Conservation (phyloP, 1,139 yeast species). For the Kodamaea anthophila region DNA sequence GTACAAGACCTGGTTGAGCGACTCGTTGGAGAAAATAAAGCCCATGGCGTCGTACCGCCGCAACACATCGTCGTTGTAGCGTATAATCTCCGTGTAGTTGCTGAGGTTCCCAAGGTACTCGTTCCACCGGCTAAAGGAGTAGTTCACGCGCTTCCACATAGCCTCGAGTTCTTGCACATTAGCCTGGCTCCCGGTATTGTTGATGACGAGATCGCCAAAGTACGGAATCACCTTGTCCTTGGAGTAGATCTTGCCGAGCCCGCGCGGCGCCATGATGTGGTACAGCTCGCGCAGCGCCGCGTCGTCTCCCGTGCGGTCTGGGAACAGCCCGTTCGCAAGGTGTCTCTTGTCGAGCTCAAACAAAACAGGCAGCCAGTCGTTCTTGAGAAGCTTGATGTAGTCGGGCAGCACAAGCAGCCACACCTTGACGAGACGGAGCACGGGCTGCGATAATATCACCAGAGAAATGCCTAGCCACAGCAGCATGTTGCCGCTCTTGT, state of each 20-base stretch:
- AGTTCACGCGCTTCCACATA: constrained; percentile 61
- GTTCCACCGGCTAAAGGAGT: constrained; percentile 80
- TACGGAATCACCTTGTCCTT: constrained; percentile 81
- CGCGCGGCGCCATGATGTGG: constrained; percentile 85
- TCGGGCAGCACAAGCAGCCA: constrained; percentile 72
- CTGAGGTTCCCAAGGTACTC: constrained; percentile 46
- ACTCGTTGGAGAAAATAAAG: constrained; percentile 41
- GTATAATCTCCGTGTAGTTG: constrained; percentile 34
- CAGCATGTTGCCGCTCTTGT: constrained; percentile 85
- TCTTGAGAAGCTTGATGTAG: constrained; percentile 56
- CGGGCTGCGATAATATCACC: constrained; percentile 74
- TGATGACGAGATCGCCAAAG: constrained; percentile 70
- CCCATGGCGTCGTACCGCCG: constrained; percentile 42
- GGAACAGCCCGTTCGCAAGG: constrained; percentile 34
- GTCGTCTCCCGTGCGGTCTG: constrained; percentile 9
- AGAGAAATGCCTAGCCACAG: constrained; percentile 93
- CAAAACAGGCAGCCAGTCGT: constrained; percentile 92
- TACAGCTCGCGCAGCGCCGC: constrained; percentile 39
- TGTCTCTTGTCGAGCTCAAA: constrained; percentile 81
- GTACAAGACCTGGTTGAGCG: constrained; percentile 40
- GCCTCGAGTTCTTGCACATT: constrained; percentile 57
- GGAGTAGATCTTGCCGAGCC: constrained; percentile 71
- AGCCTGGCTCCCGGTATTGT: constrained; percentile 22
- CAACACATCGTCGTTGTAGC: constrained; percentile 40
- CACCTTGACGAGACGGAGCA: constrained; percentile 62